Conservation (phyloP, 2,329 filamentous ascomycete species). For the Beauveria australis region DNA sequence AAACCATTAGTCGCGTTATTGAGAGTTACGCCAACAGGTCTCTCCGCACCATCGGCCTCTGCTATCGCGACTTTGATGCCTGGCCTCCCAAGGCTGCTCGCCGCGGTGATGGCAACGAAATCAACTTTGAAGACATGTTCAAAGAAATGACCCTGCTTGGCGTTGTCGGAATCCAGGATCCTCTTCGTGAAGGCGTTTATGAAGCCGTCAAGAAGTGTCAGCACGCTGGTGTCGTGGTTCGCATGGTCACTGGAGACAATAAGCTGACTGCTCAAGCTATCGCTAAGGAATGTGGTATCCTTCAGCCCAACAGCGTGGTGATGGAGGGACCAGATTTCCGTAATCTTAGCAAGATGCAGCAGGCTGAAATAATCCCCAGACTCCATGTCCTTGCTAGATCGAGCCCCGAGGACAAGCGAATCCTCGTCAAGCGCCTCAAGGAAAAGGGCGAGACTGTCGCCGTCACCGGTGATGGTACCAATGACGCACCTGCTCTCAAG, state of each 20-base stretch:
- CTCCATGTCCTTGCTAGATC: conserved; percentile 67
- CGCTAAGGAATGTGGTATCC: conserved; percentile 69
- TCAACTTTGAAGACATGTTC: conserved; percentile 60
- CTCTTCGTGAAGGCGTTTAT: conserved; percentile 64
- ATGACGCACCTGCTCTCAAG: conserved; percentile 74
- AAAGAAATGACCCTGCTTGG: conserved; percentile 59
- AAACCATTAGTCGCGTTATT: conserved; percentile 58
- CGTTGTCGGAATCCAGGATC: conserved; percentile 75
- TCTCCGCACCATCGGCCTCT: conserved; percentile 73
- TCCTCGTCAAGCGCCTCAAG: conserved; percentile 63
- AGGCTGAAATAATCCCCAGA: conserved; percentile 58
- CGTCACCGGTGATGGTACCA: conserved; percentile 77
- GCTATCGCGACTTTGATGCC: conserved; percentile 74
- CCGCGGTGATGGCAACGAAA: conserved; percentile 46
- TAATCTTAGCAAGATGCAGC: conserved; percentile 57
- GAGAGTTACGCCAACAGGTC: conserved; percentile 71
- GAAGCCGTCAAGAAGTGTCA: conserved; percentile 68
- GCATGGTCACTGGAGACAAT: conserved; percentile 84
- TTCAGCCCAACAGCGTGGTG: conserved; percentile 57
- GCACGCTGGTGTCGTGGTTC: conserved; percentile 67
- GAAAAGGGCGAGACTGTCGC: conserved; percentile 70
- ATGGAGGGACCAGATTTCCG: conserved; percentile 76
- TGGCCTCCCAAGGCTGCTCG: conserved; percentile 68
- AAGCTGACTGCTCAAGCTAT: conserved; percentile 72
- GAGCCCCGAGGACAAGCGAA: conserved; percentile 69